Conservation (phyloP, 2,329 filamentous ascomycete species). For the Raffaelea albimanens region DNA sequence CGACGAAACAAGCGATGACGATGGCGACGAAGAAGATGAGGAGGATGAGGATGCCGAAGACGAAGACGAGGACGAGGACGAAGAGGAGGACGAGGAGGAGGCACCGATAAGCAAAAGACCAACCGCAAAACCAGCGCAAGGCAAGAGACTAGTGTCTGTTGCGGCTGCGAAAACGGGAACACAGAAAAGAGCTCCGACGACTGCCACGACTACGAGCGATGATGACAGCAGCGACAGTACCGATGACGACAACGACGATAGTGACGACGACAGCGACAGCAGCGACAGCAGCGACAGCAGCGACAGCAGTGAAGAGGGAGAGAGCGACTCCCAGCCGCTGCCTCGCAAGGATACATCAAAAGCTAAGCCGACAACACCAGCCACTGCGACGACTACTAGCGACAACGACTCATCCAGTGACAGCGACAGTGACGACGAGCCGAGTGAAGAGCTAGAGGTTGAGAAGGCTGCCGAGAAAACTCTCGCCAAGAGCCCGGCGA, state of each 20-base stretch:
- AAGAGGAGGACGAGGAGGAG: neutral
- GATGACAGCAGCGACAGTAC: neutral
- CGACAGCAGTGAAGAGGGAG: neutral
- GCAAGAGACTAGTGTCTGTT: neutral
- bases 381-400: too few species aligned
- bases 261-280: neutral
- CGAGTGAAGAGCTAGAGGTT: too few species aligned
- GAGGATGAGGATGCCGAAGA: neutral
- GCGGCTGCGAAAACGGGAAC: neutral
- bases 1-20: neutral
- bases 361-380: too few species aligned
- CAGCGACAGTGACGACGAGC: neutral
- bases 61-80: neutral
- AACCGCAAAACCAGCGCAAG: neutral
- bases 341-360: too few species aligned
- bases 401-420: neutral
- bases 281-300: constrained; percentile 7
- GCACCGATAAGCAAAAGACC: neutral
- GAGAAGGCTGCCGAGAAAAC: too few species aligned
- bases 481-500: too few species aligned
- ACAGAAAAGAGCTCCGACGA: neutral
- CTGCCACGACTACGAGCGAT: neutral
- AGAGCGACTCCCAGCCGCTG: too few species aligned
- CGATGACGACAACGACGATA: neutral
- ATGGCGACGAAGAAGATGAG: neutral